phyloP scores from a whole-genome alignment of 2,329 filamentous ascomycete genomes.

The Pleoardoris graminearum region DNA sequence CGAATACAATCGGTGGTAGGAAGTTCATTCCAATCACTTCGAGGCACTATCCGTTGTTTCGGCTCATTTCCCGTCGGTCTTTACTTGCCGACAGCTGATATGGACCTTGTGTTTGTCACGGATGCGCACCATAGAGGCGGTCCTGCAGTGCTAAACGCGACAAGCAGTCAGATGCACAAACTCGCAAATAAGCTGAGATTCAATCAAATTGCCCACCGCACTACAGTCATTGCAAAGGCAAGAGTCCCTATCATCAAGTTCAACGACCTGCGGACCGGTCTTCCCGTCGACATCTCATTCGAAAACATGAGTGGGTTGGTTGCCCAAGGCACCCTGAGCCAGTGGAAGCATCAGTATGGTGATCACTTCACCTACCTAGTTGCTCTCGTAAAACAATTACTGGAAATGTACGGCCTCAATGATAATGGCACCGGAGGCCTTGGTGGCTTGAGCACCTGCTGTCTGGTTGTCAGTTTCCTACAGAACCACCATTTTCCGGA shows the following conservation, averaged over 20 bases:
- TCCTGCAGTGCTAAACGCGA: constrained; percentile 4
- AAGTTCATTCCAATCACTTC: constrained; percentile 21
- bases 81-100: constrained; percentile 80
- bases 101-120: constrained; percentile 86
- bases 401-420: constrained; percentile 86
- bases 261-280: constrained; percentile 72
- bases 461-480: constrained; percentile 84
- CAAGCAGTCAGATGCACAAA: constrained; percentile 58
- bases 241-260: constrained; percentile 94
- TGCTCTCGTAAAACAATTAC: constrained; percentile 86
- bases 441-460: constrained; percentile 92
- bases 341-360: constrained; percentile 73
- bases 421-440: constrained; percentile 90
- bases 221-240: constrained; percentile 72
- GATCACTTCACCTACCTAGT: constrained; percentile 87
- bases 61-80: constrained; percentile 89
- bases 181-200: constrained; percentile 63
- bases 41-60: constrained; percentile 72
- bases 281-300: constrained; percentile 92
- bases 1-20: constrained; percentile 66
- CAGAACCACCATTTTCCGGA: constrained; percentile 62
- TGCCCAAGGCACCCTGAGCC: constrained; percentile 77
- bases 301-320: constrained; percentile 83
- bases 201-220: constrained; percentile 60
- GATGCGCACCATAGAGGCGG: constrained; percentile 60